Conservation (phyloP, 805 yeast genomes). For the Cyberlindnera japonica region DNA sequence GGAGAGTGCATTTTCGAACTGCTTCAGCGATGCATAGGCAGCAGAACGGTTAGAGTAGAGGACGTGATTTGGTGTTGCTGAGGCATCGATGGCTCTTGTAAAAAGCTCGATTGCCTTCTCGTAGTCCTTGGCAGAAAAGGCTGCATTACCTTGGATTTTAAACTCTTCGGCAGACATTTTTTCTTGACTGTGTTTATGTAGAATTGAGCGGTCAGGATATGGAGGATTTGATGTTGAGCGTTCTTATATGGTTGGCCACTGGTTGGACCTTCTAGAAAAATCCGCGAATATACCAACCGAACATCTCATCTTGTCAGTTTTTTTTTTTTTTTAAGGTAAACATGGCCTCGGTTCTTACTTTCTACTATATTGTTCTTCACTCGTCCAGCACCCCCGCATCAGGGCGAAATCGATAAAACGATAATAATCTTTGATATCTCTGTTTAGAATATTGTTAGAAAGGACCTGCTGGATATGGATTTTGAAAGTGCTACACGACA, state of each 20-base stretch:
- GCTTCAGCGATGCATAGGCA: constrained; percentile 72
- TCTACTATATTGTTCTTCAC: too few species aligned
- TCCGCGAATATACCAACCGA: not conserved
- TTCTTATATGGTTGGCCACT: not conserved
- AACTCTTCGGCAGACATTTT: constrained; percentile 64
- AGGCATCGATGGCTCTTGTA: constrained; percentile 81
- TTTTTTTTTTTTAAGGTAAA: too few species aligned
- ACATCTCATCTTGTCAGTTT: not conserved
- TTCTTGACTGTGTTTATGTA: constrained; percentile 6
- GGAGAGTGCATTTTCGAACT: constrained; percentile 68
- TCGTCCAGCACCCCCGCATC: too few species aligned
- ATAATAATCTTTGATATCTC: too few species aligned
- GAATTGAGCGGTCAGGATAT: not conserved
- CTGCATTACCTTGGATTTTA: constrained; percentile 92
- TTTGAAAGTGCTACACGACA: constrained; percentile 32
- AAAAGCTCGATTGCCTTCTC: constrained; percentile 75
- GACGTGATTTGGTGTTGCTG: constrained; percentile 85
- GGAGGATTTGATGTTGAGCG: not conserved
- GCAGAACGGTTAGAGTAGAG: constrained; percentile 94
- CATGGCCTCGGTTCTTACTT: not conserved
- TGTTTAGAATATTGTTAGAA: too few species aligned
- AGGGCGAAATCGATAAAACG: too few species aligned
- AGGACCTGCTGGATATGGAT: too few species aligned
- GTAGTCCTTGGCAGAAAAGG: constrained; percentile 84
- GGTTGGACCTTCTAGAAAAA: constrained; percentile 13